Base-by-base conservation (phyloP, 495 filamentous ascomycete genomes). In the Hypoxylon trugodes region DNA sequence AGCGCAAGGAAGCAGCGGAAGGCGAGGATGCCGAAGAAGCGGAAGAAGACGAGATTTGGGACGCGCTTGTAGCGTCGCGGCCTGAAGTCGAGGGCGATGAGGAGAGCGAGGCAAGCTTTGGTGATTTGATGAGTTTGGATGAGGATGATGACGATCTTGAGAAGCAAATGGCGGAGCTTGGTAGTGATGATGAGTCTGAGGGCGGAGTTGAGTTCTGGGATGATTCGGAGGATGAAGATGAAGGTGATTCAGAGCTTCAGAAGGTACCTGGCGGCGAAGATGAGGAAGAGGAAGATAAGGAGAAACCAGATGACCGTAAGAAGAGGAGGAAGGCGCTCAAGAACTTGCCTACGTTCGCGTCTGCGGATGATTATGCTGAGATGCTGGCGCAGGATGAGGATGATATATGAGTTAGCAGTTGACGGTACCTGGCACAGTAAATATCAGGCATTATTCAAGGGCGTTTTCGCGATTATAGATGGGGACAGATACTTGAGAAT, bases 311-410 rank as follows among this genome's bases (percentile, higher is more conserved):
- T 18, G 66, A 82, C 58, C 80, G 79, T 49, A 86, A 82, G 73
- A 81, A 83, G 59, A 92, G 90, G 79, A 86, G 81, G 69, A 88
- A 88, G 83, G 92, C 93, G 83, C 77, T 98, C 69, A 96, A 90
- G 82, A 83, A 85, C 63, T 79, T 98, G 61, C 95, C 95, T 2
- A 96, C 86, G 0, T 98, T 98, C 78, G 95, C 96, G 16, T 93
- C 90, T 25, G 88, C 82, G 15, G 95, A 98, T 16, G 96, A 98
- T 68, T 98, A 98, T 76, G 94, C 92, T 19, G 89, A 89, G 61
- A 82, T 97, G 80, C 71, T 98, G 66, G 90, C 81, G 9, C 86
- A 80, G 48, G 60, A 63, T 40, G 88, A 59, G 7, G 63, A 61
- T 6, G 56, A 46, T 25, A 4, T 55, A 5, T 60, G 47, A 47